Evolutionary conservation across 192 early-diverging fungal genomes (phyloP).

Genomic region (Chytriomyces confervae): DNA sequence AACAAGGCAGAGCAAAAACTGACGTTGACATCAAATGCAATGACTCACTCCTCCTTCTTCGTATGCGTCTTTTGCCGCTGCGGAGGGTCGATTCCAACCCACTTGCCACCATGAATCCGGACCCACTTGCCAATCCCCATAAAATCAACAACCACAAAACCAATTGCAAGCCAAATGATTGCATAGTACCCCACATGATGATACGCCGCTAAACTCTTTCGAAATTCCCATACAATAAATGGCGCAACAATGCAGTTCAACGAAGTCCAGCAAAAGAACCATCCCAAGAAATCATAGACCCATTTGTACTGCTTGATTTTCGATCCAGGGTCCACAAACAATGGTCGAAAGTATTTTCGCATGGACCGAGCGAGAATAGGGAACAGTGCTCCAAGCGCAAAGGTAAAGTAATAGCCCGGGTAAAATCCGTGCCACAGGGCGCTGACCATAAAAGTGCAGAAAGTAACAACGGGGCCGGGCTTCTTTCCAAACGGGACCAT

Average conservation of each 20-base stretch:
- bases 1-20: too few species aligned
- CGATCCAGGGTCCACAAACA: conserved; percentile 53
- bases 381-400: conserved; percentile 61
- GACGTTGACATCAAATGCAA: neutral
- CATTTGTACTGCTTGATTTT: conserved; percentile 49
- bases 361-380: conserved; percentile 60
- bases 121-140: conserved; percentile 30
- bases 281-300: conserved; percentile 77
- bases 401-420: conserved; percentile 62
- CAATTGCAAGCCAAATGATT: conserved; percentile 27
- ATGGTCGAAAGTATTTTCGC: conserved; percentile 67
- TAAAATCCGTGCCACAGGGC: conserved; percentile 98
- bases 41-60: neutral
- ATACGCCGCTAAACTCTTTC: conserved; percentile 35
- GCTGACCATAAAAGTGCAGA: conserved; percentile 80
- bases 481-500: conserved; percentile 60
- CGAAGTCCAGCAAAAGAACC: conserved; percentile 43
- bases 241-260: conserved; percentile 50
- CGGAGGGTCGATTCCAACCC: conserved; percentile 13
- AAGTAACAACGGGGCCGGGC: conserved; percentile 59
- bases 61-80: neutral
- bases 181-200: conserved; percentile 27
- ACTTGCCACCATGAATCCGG: conserved; percentile 19
- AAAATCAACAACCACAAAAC: conserved; percentile 29
- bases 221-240: conserved; percentile 37